These are phyloP conservation scores for Aphanoascus verrucosus DNA, from an alignment of 2,329 filamentous ascomycete species.

Conservation along the genomic window DNA sequence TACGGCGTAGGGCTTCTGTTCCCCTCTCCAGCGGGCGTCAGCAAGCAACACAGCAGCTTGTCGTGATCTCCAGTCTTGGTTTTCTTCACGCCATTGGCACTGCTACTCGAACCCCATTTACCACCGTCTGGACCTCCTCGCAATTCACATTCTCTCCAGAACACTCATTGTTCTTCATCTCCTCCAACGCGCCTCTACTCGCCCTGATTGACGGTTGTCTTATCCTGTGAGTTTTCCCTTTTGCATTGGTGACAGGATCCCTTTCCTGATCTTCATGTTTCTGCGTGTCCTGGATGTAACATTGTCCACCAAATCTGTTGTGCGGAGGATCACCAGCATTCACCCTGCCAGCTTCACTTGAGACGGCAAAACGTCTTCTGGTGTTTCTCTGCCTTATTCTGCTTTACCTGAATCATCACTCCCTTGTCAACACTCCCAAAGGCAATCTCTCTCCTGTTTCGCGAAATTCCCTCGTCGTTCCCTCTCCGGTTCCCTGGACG, in stretches of 20 bases:
- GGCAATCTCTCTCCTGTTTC: not conserved
- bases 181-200: not conserved
- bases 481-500: not conserved
- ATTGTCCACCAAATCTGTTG: not conserved
- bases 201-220: not conserved
- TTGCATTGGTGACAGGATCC: not conserved
- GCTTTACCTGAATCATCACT: not conserved
- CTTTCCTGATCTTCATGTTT: not conserved
- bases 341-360: not conserved
- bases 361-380: not conserved
- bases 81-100: no score
- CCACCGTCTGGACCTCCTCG: no score
- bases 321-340: not conserved
- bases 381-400: not conserved
- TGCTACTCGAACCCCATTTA: no score
- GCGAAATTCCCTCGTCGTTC: not conserved
- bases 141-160: no score
- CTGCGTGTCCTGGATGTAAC: slow-evolving; percentile 8
- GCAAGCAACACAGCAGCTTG: not conserved
- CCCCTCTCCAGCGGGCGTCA: not conserved
- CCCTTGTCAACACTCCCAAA: not conserved
- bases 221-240: not conserved
- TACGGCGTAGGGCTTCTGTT: slow-evolving; percentile 2
- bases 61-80: no score
- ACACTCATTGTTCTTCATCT: no score